A percentile compares a stretch with the other conserved stretches of the same genome.
phyloP scores from a whole-genome alignment of 371 early-diverging fungal genomes.

The Apophysomyces variabilis region DNA sequence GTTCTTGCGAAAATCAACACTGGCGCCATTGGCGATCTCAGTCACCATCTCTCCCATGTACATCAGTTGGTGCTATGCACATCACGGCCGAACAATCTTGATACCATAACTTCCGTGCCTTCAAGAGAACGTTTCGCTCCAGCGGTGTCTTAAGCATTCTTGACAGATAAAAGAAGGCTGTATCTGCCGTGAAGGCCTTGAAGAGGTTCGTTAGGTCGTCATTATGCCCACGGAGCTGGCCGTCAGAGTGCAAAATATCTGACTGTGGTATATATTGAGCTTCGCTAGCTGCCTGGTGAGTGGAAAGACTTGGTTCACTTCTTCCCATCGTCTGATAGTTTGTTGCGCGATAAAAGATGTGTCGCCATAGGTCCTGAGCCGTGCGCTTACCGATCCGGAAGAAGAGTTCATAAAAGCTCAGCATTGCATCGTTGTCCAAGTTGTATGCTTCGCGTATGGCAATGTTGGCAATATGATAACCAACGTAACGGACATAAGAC shows the following conservation, averaged over 20 bases:
- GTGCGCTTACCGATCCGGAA: not conserved
- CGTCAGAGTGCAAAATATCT: not conserved
- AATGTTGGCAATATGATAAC: not conserved
- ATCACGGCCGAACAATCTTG: not conserved
- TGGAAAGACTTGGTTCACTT: not conserved
- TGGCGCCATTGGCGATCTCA: not conserved
- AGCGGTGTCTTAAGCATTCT: not conserved
- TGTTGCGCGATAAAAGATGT: conserved; percentile 11
- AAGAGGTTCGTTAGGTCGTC: not conserved
- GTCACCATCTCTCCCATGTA: not conserved
- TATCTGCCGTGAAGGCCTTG: conserved; percentile 10
- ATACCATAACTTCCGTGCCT: conserved; percentile 13
- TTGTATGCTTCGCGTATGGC: conserved; percentile 2
- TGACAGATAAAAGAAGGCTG: not conserved
- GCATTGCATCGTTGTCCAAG: not conserved
- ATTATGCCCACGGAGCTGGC: not conserved
- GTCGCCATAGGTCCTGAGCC: conserved; percentile 8
- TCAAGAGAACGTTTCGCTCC: conserved; percentile 9
- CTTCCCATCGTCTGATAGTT: conserved; percentile 1
- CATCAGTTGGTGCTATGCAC: conserved; percentile 6
- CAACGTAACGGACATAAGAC: not conserved
- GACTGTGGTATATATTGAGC: not conserved
- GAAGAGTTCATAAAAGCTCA: not conserved
- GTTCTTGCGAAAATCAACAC: not conserved
- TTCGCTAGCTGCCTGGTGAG: not conserved